Evolutionary conservation across 768 basidiomycete genomes (phyloP), one percentile per base, ranked within the genome.

Genomic region (Tricholoma matsutake): DNA sequence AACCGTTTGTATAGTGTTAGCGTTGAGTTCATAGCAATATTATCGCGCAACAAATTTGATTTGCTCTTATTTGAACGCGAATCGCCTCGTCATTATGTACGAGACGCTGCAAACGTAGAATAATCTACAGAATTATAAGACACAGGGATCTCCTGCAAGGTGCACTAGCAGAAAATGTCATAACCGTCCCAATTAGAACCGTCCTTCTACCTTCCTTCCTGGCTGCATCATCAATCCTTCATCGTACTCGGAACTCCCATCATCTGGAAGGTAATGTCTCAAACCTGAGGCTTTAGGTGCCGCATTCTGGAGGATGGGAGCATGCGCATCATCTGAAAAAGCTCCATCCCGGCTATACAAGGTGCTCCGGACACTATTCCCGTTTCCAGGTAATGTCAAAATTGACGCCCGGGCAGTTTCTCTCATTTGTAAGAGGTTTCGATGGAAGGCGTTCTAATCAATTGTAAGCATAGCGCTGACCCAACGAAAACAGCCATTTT

Each of bases 391-490:
- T 54, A 86, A 72, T 18, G 84, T 83, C 63, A 88, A 73, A 57
- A 90, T 80, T 14, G 88, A 91, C 61, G 82, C 78, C 43, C 86
- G 83, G 20, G 88, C 88, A 5, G 85, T 85, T 67, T 90, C 87
- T 60, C 87, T 83, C 89, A 92, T 90, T 68, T 89, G 86, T 69
- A 88, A 69, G 56, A 93, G 83, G 69, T 89, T 90, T 75, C 90
- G 87, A 65, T 89, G 88, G 81, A 91, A 89, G 8, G 88, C 84
- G 65, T 87, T 88, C 86, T 91, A 65, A 62, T 58, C 51, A 13
- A 61, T 58, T 57, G 22, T 29, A 18, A 52, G 56, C 45, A n/a
- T 22, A n/a, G 18, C 13, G 13, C 51, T 51, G 39, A 57, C 28
- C 49, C 10, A 10, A 6, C n/a, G 25, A 16, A 25, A 14, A 8